These are phyloP conservation scores for Microcyclospora pomicola DNA, from an alignment of 2,329 filamentous ascomycete genomes.

Conservation along the genomic window DNA sequence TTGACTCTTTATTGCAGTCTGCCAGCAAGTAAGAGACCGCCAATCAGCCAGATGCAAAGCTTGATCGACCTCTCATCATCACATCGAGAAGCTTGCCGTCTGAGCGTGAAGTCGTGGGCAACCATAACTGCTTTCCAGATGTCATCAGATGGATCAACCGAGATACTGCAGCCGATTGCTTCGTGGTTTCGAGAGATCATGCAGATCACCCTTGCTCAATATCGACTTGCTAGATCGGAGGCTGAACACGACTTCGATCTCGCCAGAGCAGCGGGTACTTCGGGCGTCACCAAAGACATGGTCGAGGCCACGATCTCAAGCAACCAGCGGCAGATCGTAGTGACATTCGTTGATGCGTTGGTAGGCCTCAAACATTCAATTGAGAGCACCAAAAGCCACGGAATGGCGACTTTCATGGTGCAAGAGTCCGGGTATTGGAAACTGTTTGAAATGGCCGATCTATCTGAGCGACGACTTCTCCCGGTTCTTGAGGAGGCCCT, in stretches of 20 bases:
- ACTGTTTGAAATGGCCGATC: constrained; percentile 40
- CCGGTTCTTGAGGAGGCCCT: constrained; percentile 37
- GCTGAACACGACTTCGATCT: constrained; percentile 39
- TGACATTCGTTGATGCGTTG: constrained; percentile 39
- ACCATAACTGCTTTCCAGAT: constrained; percentile 44
- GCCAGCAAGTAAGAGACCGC: constrained; percentile 39
- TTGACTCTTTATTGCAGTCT: constrained; percentile 46
- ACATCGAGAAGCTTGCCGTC: constrained; percentile 45
- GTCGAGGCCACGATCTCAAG: constrained; percentile 39
- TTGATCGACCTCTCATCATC: constrained; percentile 44
- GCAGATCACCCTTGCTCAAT: constrained; percentile 39
- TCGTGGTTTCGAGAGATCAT: constrained; percentile 43
- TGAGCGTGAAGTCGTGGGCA: constrained; percentile 46
- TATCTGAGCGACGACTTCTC: constrained; percentile 25
- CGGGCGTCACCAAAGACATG: constrained; percentile 31
- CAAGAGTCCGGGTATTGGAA: constrained; percentile 27
- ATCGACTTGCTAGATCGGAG: constrained; percentile 42
- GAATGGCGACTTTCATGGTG: constrained; percentile 20
- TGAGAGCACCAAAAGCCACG: constrained; percentile 8
- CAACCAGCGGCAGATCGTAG: constrained; percentile 45
- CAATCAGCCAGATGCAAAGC: constrained; percentile 36
- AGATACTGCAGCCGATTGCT: constrained; percentile 34
- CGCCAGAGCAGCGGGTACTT: constrained; percentile 22
- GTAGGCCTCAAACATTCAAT: constrained; percentile 37
- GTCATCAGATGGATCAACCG: constrained; percentile 35